Conservation (phyloP, 306 rosid genomes). For the Corylus heterophylla region DNA sequence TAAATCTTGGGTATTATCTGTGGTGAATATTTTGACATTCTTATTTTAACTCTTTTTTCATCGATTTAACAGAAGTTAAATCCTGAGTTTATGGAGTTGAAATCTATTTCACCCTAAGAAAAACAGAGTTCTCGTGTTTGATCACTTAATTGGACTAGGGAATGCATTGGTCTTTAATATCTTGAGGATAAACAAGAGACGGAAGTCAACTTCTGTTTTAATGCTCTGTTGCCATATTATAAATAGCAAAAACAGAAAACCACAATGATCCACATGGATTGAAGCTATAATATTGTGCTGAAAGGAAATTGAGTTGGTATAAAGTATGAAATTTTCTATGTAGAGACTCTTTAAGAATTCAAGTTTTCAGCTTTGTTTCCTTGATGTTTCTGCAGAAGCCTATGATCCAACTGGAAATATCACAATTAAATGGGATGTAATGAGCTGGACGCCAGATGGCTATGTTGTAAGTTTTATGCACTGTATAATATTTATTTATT, state of each 20-base stretch:
- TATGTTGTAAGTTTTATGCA: constrained; percentile 80
- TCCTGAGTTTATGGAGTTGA: not conserved
- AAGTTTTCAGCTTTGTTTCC: constrained; percentile 14
- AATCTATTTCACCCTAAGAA: not conserved
- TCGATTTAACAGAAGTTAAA: not conserved
- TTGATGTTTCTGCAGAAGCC: constrained; percentile 59
- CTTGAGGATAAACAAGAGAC: not conserved
- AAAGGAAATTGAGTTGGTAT: no score
- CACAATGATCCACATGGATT: not conserved
- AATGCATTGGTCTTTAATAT: not conserved
- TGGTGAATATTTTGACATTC: not conserved
- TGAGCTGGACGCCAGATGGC: constrained; percentile 90
- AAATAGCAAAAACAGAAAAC: not conserved
- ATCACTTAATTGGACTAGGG: not conserved
- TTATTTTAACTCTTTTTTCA: not conserved
- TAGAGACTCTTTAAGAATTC: constrained; percentile 7
- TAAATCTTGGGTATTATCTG: not conserved
- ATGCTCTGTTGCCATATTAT: not conserved
- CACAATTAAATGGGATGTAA: constrained; percentile 92
- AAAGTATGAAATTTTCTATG: not conserved
- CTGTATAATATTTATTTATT: not conserved
- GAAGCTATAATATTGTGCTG: not conserved
- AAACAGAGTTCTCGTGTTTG: not conserved
- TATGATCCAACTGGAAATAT: constrained; percentile 91
- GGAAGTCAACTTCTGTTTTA: not conserved